phyloP scores from a whole-genome alignment of 1,284 basidiomycete species.

The Trichosporon sp. region DNA sequence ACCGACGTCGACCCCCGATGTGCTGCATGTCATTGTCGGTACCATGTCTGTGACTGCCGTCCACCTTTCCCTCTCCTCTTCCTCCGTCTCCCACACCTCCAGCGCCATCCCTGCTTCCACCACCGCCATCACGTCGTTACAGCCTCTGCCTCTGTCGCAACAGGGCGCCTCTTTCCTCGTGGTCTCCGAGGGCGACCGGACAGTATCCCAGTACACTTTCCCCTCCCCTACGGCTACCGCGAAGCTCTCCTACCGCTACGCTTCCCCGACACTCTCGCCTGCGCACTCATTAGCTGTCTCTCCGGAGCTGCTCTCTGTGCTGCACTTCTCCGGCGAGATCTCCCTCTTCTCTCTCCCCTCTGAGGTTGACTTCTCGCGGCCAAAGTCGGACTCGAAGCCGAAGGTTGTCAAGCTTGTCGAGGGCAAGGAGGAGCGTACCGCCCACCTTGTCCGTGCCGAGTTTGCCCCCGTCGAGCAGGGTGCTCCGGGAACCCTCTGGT shows the following conservation, averaged over 20 bases:
- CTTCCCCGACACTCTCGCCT: slow-evolving; percentile 60
- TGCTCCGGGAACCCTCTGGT: slow-evolving; percentile 55
- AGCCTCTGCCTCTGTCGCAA: slow-evolving; percentile 33
- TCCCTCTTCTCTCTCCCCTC: slow-evolving; percentile 61
- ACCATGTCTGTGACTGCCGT: slow-evolving; percentile 32
- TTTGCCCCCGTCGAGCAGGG: slow-evolving; percentile 52
- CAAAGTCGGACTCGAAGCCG: slow-evolving; percentile 40
- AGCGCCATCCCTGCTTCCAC: slow-evolving; percentile 44
- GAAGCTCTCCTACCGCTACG: slow-evolving; percentile 54
- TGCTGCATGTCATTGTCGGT: slow-evolving; percentile 35
- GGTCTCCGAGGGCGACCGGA: slow-evolving; percentile 67
- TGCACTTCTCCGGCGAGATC: slow-evolving; percentile 65
- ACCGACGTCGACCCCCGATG: slow-evolving; percentile 32
- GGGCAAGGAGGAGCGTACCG: slow-evolving; percentile 39
- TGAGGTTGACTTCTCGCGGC: slow-evolving; percentile 51
- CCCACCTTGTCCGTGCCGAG: slow-evolving; percentile 30
- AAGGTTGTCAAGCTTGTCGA: slow-evolving; percentile 39
- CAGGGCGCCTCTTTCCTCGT: slow-evolving; percentile 58
- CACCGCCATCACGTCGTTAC: slow-evolving; percentile 39
- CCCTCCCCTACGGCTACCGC: slow-evolving; percentile 56
- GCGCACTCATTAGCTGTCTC: slow-evolving; percentile 58
- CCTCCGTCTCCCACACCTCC: slow-evolving; percentile 33
- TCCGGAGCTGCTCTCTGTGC: slow-evolving; percentile 55
- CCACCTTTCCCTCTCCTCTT: slow-evolving; percentile 32
- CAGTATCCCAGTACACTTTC: slow-evolving; percentile 56